These are phyloP conservation scores for Yamadazyma kitorensis DNA, from an alignment of 805 yeast species.

Conservation along the genomic window DNA sequence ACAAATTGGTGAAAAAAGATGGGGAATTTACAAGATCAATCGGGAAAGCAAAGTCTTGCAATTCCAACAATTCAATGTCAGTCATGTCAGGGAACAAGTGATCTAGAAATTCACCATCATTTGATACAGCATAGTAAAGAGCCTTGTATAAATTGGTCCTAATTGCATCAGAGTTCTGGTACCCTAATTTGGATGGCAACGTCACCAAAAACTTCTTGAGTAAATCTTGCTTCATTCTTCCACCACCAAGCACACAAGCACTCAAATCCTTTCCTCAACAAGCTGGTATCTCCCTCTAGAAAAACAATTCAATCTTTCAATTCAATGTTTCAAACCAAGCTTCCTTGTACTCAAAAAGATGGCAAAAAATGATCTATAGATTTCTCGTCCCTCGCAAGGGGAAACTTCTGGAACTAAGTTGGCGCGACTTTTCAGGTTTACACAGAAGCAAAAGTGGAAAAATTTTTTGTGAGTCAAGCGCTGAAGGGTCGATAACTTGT, in stretches of 20 bases:
- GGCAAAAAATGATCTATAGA: too few species aligned
- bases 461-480: too few species aligned
- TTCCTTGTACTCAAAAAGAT: too few species aligned
- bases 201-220: conserved; percentile 26
- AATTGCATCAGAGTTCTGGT: conserved; percentile 10
- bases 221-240: conserved; percentile 18
- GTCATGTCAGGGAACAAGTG: conserved; percentile 32
- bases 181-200: conserved; percentile 20
- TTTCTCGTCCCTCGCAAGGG: too few species aligned
- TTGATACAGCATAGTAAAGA: conserved; percentile 31
- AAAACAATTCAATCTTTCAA: too few species aligned
- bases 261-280: too few species aligned
- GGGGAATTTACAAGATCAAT: conserved; percentile 6
- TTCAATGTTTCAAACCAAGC: too few species aligned
- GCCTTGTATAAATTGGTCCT: conserved; percentile 24
- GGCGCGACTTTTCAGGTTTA: too few species aligned
- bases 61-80: conserved; percentile 14
- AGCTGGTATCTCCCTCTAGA: too few species aligned
- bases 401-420: conserved; percentile 5
- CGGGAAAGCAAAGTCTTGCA: conserved; percentile 12
- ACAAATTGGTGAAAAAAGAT: conserved; percentile 12
- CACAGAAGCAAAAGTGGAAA: too few species aligned
- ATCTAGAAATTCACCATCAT: conserved; percentile 35
- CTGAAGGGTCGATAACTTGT: too few species aligned
- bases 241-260: neutral